Conservation (phyloP, 2,329 filamentous ascomycete genomes). For the Huntiella moniliformis region DNA sequence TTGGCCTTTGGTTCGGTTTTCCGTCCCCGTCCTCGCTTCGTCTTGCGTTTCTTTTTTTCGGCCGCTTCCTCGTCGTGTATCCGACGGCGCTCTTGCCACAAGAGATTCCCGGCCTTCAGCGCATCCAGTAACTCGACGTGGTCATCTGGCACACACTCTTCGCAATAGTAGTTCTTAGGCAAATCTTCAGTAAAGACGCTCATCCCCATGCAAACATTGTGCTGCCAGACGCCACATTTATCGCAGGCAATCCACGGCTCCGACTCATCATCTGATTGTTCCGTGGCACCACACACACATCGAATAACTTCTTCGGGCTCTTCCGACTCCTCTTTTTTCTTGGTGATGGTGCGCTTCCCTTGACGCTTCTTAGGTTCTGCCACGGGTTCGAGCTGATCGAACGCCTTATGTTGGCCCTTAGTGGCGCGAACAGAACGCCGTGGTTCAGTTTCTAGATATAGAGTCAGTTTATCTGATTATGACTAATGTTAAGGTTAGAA, state of each 20-base stretch:
- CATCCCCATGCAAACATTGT: constrained; percentile 88
- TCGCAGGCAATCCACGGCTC: constrained; percentile 95
- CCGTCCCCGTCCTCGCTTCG: constrained; percentile 45
- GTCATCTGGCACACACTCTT: constrained; percentile 67
- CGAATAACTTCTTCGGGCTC: constrained; percentile 57
- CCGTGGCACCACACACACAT: constrained; percentile 79
- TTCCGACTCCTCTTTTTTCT: constrained; percentile 31
- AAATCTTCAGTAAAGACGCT: constrained; percentile 59
- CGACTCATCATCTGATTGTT: constrained; percentile 67
- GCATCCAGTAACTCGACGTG: constrained; percentile 66
- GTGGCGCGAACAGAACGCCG: constrained; percentile 89
- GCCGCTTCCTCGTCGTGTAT: constrained; percentile 42
- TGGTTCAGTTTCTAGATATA: constrained; percentile 42
- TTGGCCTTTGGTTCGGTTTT: constrained; percentile 31
- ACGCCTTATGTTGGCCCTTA: constrained; percentile 88
- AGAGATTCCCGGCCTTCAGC: constrained; percentile 61
- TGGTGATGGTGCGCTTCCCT: constrained; percentile 27
- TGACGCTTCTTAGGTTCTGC: constrained; percentile 34
- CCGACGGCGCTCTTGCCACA: constrained; percentile 58
- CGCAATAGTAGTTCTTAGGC: constrained; percentile 78
- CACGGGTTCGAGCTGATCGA: constrained; percentile 52
- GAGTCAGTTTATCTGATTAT: constrained; percentile 15
- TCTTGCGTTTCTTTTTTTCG: constrained; percentile 35
- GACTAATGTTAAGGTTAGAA: neutral
- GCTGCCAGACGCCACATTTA: constrained; percentile 83